Evolutionary conservation across 495 filamentous ascomycete species (phyloP).

Genomic region (Hypoxylon lienhwacheense): DNA sequence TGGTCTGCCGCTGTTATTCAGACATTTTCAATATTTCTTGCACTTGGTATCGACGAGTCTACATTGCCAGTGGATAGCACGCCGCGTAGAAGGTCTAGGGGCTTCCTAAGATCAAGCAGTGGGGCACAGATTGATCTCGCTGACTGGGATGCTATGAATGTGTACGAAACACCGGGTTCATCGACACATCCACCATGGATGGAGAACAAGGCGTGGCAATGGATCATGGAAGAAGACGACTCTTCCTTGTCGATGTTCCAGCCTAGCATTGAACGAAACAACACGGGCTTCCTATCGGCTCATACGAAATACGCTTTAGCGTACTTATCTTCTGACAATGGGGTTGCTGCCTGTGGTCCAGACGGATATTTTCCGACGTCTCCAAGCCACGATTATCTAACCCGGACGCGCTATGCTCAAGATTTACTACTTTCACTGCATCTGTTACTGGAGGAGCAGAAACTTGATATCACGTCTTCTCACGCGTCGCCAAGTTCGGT

Average conservation of each 20-base stretch:
- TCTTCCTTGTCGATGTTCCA: constrained; percentile 31
- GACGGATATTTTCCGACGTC: constrained; percentile 67
- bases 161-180: constrained; percentile 47
- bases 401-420: constrained; percentile 61
- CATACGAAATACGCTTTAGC: constrained; percentile 37
- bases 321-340: constrained; percentile 60
- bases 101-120: constrained; percentile 37
- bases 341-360: constrained; percentile 52
- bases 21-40: constrained; percentile 59
- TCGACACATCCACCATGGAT: constrained; percentile 67
- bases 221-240: constrained; percentile 64
- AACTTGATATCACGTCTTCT: constrained; percentile 68
- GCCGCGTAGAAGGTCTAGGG: constrained; percentile 32
- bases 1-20: constrained; percentile 78
- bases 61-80: constrained; percentile 16
- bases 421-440: constrained; percentile 78
- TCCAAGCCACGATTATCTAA: constrained; percentile 51
- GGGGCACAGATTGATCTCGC: constrained; percentile 37
- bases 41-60: constrained; percentile 36
- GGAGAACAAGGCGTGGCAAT: constrained; percentile 68
- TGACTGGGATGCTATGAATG: constrained; percentile 46
- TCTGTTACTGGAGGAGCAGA: constrained; percentile 83
- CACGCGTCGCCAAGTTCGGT: constrained; percentile 55
- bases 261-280: constrained; percentile 22
- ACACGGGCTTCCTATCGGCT: constrained; percentile 47